Evolutionary conservation across 306 rosid genomes (phyloP), one percentile per base, ranked within the genome.

Genomic region (Cicer bijugum): DNA sequence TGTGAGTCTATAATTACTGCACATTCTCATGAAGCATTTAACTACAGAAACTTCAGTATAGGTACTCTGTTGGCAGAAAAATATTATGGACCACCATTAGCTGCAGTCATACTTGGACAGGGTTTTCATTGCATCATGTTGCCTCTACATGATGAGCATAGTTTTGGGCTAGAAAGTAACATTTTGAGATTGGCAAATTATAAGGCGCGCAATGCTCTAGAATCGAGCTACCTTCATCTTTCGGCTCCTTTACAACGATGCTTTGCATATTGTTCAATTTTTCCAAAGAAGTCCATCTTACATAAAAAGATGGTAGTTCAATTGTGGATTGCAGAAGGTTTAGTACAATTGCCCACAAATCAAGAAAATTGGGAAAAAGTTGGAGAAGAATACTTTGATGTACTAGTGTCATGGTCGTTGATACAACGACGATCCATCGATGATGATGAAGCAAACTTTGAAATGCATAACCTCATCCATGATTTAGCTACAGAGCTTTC

Each of bases 41-140:
- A 28, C 4, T 3, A 28, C 5, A 28, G 0, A 23, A 23, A 23
- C 33, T 2, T 28, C 4, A 0, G 0, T 4, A 3, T 28, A 28
- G 35, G 5, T 3, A 28, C 35, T 28, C 4, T 28, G 4, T 28
- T 28, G 4, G 35, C 35, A 0, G 35, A 3, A 6, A 80, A 62
- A 66, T 83, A 86, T 56, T 73, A 52, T 38, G 89, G 89, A n/a
- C 65, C 80, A 57, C 84, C 89, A n/a, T 40, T 80, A 72, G 85
- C 82, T 37, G 82, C 73, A 57, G 60, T 71, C 45, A 63, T 80
- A 40, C 12, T 85, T 16, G 83, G 82, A 28, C 4, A 0, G 46
- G 64, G 60, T 48, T 12, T 84, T 11, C 47, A 82, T 67, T 46
- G 66, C 63, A 53, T 75, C 4, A 75, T 64, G 19, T 17, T 7